These are phyloP conservation scores for Quercus phellos DNA, from an alignment of 331 rosid species.

Conservation along the genomic window DNA sequence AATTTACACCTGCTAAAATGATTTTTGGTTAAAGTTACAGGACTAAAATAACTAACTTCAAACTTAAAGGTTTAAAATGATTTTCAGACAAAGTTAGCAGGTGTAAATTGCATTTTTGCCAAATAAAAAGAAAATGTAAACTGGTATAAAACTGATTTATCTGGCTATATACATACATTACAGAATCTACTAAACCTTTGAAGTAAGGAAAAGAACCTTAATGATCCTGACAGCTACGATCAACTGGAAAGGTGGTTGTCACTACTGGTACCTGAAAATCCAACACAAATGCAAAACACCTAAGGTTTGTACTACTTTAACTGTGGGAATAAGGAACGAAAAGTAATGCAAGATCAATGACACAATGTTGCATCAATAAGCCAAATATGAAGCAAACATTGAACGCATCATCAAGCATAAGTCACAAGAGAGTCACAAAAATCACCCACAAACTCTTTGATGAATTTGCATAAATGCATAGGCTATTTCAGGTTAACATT, in stretches of 20 bases:
- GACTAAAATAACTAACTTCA: too few species aligned
- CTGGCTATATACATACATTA: conserved; percentile 46
- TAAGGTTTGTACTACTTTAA: background rate
- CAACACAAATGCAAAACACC: background rate
- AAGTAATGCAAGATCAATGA: background rate
- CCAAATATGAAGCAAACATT: background rate
- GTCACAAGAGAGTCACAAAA: background rate
- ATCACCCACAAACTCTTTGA: background rate
- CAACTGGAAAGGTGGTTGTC: conserved; percentile 78
- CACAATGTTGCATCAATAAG: background rate
- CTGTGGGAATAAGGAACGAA: background rate
- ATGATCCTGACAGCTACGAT: conserved; percentile 62
- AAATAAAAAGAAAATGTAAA: background rate
- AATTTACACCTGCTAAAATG: too few species aligned
- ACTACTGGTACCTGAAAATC: conserved; percentile 79
- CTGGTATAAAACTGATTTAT: background rate
- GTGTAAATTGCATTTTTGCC: too few species aligned
- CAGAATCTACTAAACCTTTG: conserved; percentile 72
- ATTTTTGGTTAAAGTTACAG: too few species aligned
- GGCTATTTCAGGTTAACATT: background rate
- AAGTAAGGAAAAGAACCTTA: conserved; percentile 88
- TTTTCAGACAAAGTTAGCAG: too few species aligned
- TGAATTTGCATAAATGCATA: background rate
- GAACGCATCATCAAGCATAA: background rate
- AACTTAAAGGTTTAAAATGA: too few species aligned